Evolutionary conservation across 2,329 filamentous ascomycete genomes (phyloP).

Genomic region (Xylaria sp.): DNA sequence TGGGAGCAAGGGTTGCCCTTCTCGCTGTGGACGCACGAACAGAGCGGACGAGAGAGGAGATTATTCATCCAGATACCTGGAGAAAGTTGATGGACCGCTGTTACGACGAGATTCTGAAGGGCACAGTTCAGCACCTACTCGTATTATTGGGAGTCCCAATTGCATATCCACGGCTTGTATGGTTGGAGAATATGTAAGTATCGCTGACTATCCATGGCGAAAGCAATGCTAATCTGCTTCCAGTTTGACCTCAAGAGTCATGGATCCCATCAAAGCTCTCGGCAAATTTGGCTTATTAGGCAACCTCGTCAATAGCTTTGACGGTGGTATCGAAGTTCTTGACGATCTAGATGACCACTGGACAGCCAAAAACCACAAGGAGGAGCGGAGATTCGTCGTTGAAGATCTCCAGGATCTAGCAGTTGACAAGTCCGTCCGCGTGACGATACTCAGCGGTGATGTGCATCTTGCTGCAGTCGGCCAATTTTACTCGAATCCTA

Average conservation of each 20-base stretch:
- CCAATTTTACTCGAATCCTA: slow-evolving; percentile 94
- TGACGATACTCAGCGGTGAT: slow-evolving; percentile 93
- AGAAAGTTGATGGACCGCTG: slow-evolving; percentile 87
- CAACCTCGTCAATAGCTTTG: slow-evolving; percentile 85
- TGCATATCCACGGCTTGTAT: slow-evolving; percentile 80
- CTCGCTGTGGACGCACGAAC: slow-evolving; percentile 91
- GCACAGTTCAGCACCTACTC: slow-evolving; percentile 88
- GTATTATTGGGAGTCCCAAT: slow-evolving; percentile 87
- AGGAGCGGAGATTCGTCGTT: slow-evolving; percentile 85
- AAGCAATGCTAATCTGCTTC: slow-evolving; percentile 48
- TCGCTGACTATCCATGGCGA: not conserved
- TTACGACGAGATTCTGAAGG: slow-evolving; percentile 82
- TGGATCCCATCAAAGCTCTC: slow-evolving; percentile 90
- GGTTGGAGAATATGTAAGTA: slow-evolving; percentile 75
- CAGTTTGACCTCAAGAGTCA: slow-evolving; percentile 81
- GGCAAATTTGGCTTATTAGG: slow-evolving; percentile 84
- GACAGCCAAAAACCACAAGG: slow-evolving; percentile 95
- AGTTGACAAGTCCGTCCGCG: slow-evolving; percentile 87
- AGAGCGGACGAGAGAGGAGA: slow-evolving; percentile 84
- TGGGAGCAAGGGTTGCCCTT: slow-evolving; percentile 83
- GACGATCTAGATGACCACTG: slow-evolving; percentile 97
- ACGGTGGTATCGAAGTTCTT: slow-evolving; percentile 89
- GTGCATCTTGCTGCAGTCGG: slow-evolving; percentile 93
- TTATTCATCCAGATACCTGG: slow-evolving; percentile 83
- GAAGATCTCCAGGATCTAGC: slow-evolving; percentile 94